Evolutionary conservation across 2,329 filamentous ascomycete genomes (phyloP).

Genomic region (Alternaria conjuncta): DNA sequence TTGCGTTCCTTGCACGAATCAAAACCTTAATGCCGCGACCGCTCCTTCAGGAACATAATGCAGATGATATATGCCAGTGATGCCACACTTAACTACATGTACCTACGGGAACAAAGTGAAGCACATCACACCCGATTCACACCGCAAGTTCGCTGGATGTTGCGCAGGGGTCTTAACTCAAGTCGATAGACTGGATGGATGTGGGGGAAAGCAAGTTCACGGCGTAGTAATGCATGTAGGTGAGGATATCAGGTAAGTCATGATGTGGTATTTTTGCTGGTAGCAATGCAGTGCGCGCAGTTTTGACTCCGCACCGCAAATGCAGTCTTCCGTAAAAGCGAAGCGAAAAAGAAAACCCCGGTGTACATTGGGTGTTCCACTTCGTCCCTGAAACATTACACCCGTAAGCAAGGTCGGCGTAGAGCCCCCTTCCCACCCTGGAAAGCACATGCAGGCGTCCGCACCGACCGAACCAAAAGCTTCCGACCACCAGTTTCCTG

Average conservation of each 20-base stretch:
- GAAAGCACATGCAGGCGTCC: neutral
- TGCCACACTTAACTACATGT: conserved; percentile 7
- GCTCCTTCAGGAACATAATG: conserved; percentile 34
- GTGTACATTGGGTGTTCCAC: neutral
- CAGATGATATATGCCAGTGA: conserved; percentile 18
- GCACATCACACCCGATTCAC: neutral
- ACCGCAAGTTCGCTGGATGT: neutral
- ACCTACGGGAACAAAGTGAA: conserved; percentile 1
- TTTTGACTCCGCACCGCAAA: neutral
- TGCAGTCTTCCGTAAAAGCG: neutral
- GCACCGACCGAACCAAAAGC: neutral
- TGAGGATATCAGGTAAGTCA: neutral
- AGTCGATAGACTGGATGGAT: neutral
- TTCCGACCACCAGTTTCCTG: neutral
- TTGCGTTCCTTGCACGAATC: conserved; percentile 18
- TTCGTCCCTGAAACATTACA: conserved; percentile 15
- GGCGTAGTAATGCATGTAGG: neutral
- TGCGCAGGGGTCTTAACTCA: neutral
- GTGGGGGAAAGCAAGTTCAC: neutral
- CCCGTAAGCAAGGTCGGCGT: conserved; percentile 3
- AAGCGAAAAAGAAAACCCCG: neutral
- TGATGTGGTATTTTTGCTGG: neutral
- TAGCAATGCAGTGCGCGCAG: neutral
- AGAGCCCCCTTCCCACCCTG: conserved; percentile 1
- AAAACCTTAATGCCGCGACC: conserved; percentile 41